These are phyloP conservation scores for Piloderma croceum DNA, from an alignment of 768 basidiomycete species.

Conservation along the genomic window DNA sequence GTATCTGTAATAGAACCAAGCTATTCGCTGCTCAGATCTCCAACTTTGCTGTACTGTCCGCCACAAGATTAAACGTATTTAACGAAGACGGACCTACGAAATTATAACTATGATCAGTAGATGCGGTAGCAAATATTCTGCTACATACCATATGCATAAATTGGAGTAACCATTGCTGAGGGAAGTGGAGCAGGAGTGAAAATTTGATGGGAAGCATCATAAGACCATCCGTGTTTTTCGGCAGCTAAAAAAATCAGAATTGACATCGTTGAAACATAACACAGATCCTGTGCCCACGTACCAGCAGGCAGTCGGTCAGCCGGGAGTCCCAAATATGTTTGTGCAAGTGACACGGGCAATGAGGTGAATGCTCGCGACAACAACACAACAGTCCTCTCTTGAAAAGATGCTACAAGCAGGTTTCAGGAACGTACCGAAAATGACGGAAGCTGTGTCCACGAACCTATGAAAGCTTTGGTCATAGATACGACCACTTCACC, in stretches of 20 bases:
- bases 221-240: slow-evolving; percentile 44
- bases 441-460: slow-evolving; percentile 15
- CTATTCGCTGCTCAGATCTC: too few relatives aligned
- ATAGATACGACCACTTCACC: slow-evolving; percentile 40
- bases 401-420: slow-evolving; percentile 47
- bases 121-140: slow-evolving; percentile 4
- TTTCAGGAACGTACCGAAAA: neutral
- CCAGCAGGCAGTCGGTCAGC: slow-evolving; percentile 27
- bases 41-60: slow-evolving; percentile 48
- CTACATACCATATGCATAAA: slow-evolving; percentile 2
- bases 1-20: too few relatives aligned
- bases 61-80: slow-evolving; percentile 43
- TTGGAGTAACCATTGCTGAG: neutral
- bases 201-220: slow-evolving; percentile 40
- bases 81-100: slow-evolving; percentile 39
- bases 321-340: slow-evolving; percentile 50
- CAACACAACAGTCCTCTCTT: slow-evolving; percentile 47
- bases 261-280: slow-evolving; percentile 20
- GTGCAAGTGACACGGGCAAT: slow-evolving; percentile 47
- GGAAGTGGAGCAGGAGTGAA: slow-evolving; percentile 33
- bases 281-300: slow-evolving; percentile 12
- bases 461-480: slow-evolving; percentile 49
- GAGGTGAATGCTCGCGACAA: slow-evolving; percentile 63
- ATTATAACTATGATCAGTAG: slow-evolving; percentile 1
- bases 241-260: slow-evolving; percentile 37